These are phyloP conservation scores for Exobasidium rhododendri DNA, from an alignment of 1,284 basidiomycete species.

Conservation along the genomic window DNA sequence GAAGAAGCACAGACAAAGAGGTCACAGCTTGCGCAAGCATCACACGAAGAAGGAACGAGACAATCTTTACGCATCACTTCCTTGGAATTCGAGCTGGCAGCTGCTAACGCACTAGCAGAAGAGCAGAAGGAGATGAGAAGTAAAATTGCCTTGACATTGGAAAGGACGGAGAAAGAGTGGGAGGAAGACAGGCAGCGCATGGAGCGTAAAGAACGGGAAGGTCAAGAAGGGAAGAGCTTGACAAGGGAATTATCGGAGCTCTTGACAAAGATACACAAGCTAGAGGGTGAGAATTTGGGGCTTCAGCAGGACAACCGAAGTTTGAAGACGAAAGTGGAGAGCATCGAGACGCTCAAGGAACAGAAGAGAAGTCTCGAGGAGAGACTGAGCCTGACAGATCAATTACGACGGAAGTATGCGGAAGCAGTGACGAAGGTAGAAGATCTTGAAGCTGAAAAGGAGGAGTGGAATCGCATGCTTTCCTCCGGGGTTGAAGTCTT, in stretches of 20 bases:
- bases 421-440: conserved; percentile 35
- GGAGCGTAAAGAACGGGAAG: conserved; percentile 8
- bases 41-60: conserved; percentile 13
- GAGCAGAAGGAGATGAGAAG: not conserved
- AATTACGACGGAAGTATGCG: conserved; percentile 27
- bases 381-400: conserved; percentile 30
- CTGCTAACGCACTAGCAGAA: conserved; percentile 19
- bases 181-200: conserved; percentile 18
- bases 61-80: conserved; percentile 15
- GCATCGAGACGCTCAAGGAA: conserved; percentile 43
- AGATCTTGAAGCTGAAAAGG: conserved; percentile 33
- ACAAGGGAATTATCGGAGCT: conserved; percentile 4
- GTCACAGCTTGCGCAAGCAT: not conserved
- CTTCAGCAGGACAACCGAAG: conserved; percentile 31
- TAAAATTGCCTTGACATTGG: not conserved
- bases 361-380: conserved; percentile 42
- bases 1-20: conserved; percentile 21
- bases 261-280: conserved; percentile 18
- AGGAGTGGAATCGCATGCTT: conserved; percentile 22
- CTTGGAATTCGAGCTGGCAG: conserved; percentile 25
- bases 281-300: conserved; percentile 27
- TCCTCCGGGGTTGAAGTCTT: not conserved
- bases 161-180: conserved; percentile 9
- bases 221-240: conserved; percentile 16
- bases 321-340: conserved; percentile 23